Conservation (phyloP, 2,329 filamentous ascomycete species). For the Scleromitrula shiraiana region DNA sequence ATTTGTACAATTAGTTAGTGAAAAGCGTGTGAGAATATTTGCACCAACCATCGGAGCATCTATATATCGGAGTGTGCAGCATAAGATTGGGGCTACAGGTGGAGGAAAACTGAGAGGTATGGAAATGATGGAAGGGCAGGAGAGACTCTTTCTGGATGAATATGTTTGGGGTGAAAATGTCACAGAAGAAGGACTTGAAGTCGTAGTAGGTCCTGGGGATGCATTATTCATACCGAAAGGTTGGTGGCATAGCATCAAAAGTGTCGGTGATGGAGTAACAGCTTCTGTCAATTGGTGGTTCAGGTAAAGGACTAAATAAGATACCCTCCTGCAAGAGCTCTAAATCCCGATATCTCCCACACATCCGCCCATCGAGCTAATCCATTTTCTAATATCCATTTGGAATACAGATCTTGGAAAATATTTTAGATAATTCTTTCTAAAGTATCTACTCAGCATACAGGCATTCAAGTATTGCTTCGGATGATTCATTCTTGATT, state of each 20-base stretch:
- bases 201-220: conserved; percentile 55
- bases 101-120: conserved; percentile 52
- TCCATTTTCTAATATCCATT: too few relatives aligned
- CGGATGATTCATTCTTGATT: too few relatives aligned
- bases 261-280: conserved; percentile 40
- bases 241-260: conserved; percentile 82
- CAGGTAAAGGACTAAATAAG: conserved; percentile 12
- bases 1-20: conserved; percentile 72
- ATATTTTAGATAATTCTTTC: too few relatives aligned
- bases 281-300: conserved; percentile 50
- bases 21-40: conserved; percentile 67
- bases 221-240: conserved; percentile 71
- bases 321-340: background rate
- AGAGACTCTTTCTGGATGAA: conserved; percentile 57
- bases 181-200: conserved; percentile 26
- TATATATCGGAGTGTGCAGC: conserved; percentile 51
- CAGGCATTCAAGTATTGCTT: too few relatives aligned
- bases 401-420: too few relatives aligned
- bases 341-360: too few relatives aligned
- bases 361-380: too few relatives aligned
- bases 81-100: conserved; percentile 29
- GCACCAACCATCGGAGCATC: conserved; percentile 52
- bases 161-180: conserved; percentile 55
- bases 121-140: conserved; percentile 85
- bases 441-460: too few relatives aligned